Evolutionary conservation across 768 basidiomycete species (phyloP), one percentile per base, ranked within the genome.

Genomic region (Suillus clintonianus): DNA sequence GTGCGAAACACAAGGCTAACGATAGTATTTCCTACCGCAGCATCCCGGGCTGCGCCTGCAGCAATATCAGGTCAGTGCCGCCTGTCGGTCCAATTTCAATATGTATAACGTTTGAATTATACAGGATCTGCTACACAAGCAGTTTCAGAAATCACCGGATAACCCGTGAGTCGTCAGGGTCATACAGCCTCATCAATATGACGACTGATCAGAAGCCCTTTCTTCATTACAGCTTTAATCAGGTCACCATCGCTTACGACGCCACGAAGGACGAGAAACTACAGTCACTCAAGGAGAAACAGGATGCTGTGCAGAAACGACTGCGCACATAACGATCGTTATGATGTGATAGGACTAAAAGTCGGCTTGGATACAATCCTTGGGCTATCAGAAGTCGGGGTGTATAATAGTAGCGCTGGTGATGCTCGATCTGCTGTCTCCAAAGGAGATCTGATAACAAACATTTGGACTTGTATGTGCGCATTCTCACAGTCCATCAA

Each of bases 141-240:
- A 94, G 75, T 98, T 98, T 87, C 93, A 97, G 76, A 98, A 97
- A 76, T 89, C 92, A 2, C 93, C 95, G 0, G 95, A 97, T 65
- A 97, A 97, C 76, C 92, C 95, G 95, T 96, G 78, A 72, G 90
- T 41, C 6, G 5, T 15, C 22, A 42, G 5, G 27, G 54, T 45
- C 11, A 19, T 10, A 43, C 51, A 37, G 30, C 57, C 50, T 62
- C 57, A 61, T 68, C 54, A 19, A 13, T 41, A 1, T 19, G 22
- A 41, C 10, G 17, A 22, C 39, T 41, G 65, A 17, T 36, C 14
- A 27, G 27, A 27, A 27, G 4, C 27, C 27, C 27, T 27, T 65
- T 56, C 59, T 9, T 19, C 22, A 50, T 41, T 34, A 22, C 68
- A 95, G 93, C 51, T 97, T 91, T 81, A 97, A 97, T 75, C 95